Conservation (phyloP, 2,329 filamentous ascomycete genomes). For the Peltaster fructicola region DNA sequence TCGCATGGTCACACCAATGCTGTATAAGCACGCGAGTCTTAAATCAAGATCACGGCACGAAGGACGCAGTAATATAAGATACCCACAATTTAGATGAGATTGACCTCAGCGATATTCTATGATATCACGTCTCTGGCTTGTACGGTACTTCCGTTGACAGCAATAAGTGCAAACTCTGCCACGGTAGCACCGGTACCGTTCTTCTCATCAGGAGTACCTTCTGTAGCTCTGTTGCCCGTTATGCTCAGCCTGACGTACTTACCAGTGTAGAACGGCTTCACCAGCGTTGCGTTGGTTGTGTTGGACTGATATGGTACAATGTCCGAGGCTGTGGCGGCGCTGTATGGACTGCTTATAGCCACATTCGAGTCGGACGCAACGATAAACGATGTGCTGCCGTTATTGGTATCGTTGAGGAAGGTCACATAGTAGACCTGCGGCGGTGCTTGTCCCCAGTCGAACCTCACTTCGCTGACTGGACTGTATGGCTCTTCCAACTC, state of each 20-base stretch:
- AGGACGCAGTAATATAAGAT: too few species aligned
- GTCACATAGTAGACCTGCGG: conserved; percentile 36
- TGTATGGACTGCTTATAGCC: conserved; percentile 25
- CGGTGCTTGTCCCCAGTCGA: conserved; percentile 43
- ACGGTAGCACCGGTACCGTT: conserved; percentile 31
- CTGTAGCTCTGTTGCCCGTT: conserved; percentile 26
- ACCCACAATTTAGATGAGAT: too few species aligned
- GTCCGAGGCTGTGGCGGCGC: conserved; percentile 16
- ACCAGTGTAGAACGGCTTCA: conserved; percentile 23
- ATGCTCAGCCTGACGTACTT: conserved; percentile 31
- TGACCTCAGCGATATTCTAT: too few species aligned
- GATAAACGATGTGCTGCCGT: conserved; percentile 9
- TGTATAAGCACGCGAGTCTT: too few species aligned
- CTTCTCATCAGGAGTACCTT: conserved; percentile 10
- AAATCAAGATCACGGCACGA: too few species aligned
- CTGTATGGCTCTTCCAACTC: conserved; percentile 25
- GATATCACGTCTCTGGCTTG: too few species aligned
- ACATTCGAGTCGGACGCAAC: conserved; percentile 14
- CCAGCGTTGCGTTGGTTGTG: conserved; percentile 27
- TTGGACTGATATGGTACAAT: conserved; percentile 27
- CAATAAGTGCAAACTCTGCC: conserved; percentile 27
- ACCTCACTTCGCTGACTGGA: conserved; percentile 32
- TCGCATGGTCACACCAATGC: too few species aligned
- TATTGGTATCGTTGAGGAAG: conserved; percentile 31
- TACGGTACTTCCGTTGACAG: too few species aligned